Evolutionary conservation across 192 early-diverging fungal genomes (phyloP).

Genomic region (Backusella circina): DNA sequence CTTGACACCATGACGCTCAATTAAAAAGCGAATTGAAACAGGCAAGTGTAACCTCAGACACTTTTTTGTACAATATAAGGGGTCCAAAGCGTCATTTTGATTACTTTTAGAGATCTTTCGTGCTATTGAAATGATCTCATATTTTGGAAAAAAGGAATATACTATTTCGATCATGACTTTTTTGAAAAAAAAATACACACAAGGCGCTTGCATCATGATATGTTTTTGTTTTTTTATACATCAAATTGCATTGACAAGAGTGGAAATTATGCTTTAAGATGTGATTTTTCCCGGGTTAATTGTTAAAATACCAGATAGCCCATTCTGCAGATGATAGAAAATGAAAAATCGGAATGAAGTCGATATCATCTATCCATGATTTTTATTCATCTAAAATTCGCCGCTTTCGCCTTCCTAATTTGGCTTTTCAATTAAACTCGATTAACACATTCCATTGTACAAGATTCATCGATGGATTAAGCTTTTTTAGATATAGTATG

Average conservation of each 20-base stretch:
- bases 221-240: background rate
- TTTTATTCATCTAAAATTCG: background rate
- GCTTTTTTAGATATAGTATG: background rate
- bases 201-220: background rate
- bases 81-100: background rate
- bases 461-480: background rate
- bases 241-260: background rate
- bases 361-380: background rate
- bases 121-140: constrained; percentile 4
- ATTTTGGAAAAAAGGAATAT: constrained; percentile 1
- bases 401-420: background rate
- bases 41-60: background rate
- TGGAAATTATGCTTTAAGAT: background rate
- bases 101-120: background rate
- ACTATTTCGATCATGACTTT: background rate
- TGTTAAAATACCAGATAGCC: background rate
- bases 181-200: background rate
- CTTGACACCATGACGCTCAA: constrained; percentile 2
- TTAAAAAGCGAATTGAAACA: background rate
- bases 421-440: background rate
- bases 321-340: background rate
- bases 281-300: background rate
- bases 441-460: background rate
- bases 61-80: background rate
- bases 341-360: background rate